These are phyloP conservation scores for Psophocarpus tetragonolobus DNA, from an alignment of 306 rosid genomes.

Conservation along the genomic window DNA sequence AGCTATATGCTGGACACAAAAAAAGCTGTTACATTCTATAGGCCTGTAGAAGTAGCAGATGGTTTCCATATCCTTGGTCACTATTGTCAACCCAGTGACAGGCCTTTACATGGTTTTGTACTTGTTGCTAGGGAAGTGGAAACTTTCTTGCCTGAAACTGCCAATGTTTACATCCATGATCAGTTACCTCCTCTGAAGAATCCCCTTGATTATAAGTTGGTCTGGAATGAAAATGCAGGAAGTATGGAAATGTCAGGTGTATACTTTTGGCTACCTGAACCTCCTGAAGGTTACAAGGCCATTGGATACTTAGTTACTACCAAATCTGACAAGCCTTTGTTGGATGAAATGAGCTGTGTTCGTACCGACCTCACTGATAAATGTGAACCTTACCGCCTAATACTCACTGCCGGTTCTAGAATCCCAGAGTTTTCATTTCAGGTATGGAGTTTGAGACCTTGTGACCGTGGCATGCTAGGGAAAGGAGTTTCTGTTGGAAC, in stretches of 20 bases:
- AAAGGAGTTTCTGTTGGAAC: slow-evolving; percentile 79
- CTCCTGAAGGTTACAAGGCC: slow-evolving; percentile 77
- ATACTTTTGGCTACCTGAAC: slow-evolving; percentile 73
- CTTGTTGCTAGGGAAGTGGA: slow-evolving; percentile 66
- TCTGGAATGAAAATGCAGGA: slow-evolving; percentile 60
- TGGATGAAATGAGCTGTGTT: slow-evolving; percentile 78
- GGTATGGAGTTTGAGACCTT: slow-evolving; percentile 69
- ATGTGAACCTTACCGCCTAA: slow-evolving; percentile 57
- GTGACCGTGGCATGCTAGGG: slow-evolving; percentile 65
- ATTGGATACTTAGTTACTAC: slow-evolving; percentile 73
- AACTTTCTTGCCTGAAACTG: slow-evolving; percentile 28
- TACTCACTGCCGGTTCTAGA: slow-evolving; percentile 40
- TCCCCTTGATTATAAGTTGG: slow-evolving; percentile 70
- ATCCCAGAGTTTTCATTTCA: slow-evolving; percentile 47
- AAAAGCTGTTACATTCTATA: slow-evolving; percentile 58
- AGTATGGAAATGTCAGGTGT: slow-evolving; percentile 41
- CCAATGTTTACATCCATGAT: slow-evolving; percentile 25
- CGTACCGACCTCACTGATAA: slow-evolving; percentile 68
- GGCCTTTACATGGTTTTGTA: slow-evolving; percentile 66
- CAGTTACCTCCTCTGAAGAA: slow-evolving; percentile 55
- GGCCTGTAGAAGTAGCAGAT: slow-evolving; percentile 71
- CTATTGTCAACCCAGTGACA: slow-evolving; percentile 60
- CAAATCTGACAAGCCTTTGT: slow-evolving; percentile 62
- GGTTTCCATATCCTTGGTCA: slow-evolving; percentile 78
- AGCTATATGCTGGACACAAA: slow-evolving; percentile 37